phyloP scores from a whole-genome alignment of 371 early-diverging fungal genomes.

The Capillidium heterosporum region DNA sequence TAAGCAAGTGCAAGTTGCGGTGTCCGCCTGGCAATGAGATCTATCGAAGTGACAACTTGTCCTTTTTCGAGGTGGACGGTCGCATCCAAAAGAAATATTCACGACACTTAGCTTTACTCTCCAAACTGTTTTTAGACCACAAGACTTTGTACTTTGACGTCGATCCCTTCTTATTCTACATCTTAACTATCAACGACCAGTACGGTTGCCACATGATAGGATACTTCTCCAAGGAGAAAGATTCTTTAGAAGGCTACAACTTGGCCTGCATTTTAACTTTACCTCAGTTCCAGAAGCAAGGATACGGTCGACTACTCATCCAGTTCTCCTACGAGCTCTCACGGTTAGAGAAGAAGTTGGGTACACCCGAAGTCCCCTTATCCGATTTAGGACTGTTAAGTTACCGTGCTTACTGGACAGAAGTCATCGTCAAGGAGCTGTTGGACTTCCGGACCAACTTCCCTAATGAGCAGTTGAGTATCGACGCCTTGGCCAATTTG shows the following conservation, averaged over 20 bases:
- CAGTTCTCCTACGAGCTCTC: constrained; percentile 95
- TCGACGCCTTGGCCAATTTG: constrained; percentile 64
- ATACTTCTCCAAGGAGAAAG: constrained; percentile 99
- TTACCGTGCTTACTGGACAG: constrained; percentile 93
- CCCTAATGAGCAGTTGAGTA: constrained; percentile 29
- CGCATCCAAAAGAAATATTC: constrained; percentile 75
- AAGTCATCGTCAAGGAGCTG: constrained; percentile 15
- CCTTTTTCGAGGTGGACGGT: constrained; percentile 91
- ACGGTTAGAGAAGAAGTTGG: constrained; percentile 84
- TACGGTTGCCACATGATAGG: constrained; percentile 87
- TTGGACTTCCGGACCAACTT: constrained; percentile 13
- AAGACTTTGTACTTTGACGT: constrained; percentile 99
- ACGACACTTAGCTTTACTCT: constrained; percentile 72
- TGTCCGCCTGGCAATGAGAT: constrained; percentile 93
- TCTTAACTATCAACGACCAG: constrained; percentile 70
- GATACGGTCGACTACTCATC: constrained; percentile 94
- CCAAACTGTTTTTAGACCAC: constrained; percentile 97
- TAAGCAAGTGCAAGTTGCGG: constrained; percentile 55
- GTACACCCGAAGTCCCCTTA: constrained; percentile 98
- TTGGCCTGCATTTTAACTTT: constrained; percentile 99
- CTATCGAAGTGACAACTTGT: constrained; percentile 66
- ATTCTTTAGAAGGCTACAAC: constrained; percentile 90
- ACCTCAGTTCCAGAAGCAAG: constrained; percentile 95
- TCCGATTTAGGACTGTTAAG: constrained; percentile 95
- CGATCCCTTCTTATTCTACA: constrained; percentile 97